phyloP scores from a whole-genome alignment of 2,329 filamentous ascomycete genomes.

The Neonectria magnoliae region DNA sequence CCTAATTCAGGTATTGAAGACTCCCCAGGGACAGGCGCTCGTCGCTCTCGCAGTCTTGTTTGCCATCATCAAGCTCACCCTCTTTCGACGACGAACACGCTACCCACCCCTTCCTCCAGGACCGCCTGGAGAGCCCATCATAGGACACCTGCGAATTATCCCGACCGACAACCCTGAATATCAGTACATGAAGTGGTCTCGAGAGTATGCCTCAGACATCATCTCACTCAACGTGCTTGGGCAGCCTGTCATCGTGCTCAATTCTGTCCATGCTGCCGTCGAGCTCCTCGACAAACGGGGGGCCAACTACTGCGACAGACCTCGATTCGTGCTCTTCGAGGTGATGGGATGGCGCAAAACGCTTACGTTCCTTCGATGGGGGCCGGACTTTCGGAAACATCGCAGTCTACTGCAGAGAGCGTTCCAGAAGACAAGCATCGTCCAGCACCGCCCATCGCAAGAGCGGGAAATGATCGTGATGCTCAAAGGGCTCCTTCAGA shows the following conservation, averaged over 20 bases:
- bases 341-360: constrained; percentile 58
- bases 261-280: constrained; percentile 52
- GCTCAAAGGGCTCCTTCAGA: constrained; percentile 44
- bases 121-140: constrained; percentile 49
- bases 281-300: constrained; percentile 57
- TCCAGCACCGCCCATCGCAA: constrained; percentile 48
- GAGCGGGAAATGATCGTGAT: constrained; percentile 45
- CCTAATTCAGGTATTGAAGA: constrained; percentile 5
- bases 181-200: constrained; percentile 42
- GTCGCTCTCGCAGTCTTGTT: constrained; percentile 14
- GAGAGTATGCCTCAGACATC: constrained; percentile 62
- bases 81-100: neutral
- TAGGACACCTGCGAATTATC: constrained; percentile 56
- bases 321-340: constrained; percentile 55
- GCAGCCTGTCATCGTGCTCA: constrained; percentile 53
- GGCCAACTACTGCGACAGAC: constrained; percentile 55
- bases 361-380: constrained; percentile 56
- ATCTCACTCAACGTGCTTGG: constrained; percentile 47
- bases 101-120: constrained; percentile 43
- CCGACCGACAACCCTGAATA: constrained; percentile 46
- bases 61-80: constrained; percentile 8
- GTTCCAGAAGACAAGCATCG: constrained; percentile 52
- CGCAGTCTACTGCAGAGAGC: constrained; percentile 55
- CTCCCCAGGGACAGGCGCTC: constrained; percentile 7
- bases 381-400: constrained; percentile 53